Evolutionary conservation across 2,329 filamentous ascomycete genomes (phyloP), one percentile per base, ranked within the genome.

Genomic region (Knoxdaviesia capensis): DNA sequence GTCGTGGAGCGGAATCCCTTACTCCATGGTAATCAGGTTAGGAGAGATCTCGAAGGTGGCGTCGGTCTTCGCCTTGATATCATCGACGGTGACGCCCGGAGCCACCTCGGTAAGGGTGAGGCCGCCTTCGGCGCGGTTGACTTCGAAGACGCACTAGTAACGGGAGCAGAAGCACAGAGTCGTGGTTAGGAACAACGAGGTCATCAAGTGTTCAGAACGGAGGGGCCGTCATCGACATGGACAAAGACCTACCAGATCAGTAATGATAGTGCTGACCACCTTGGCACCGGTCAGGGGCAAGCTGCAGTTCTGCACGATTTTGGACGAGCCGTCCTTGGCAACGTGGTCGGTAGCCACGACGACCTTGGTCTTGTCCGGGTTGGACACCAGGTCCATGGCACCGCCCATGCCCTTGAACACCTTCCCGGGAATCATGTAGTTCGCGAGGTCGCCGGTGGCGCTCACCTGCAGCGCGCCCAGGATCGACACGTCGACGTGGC

Each of bases 401-500:
- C 77, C 77, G 46, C 84, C 84, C 77, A 92, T 90, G 11, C 84
- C 84, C 66, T 90, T 90, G 60, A 86, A 76, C 7, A 84, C 74
- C 59, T 88, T 90, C 29, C 84, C 84, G 0, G 84, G 84, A 47
- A 92, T 80, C 79, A 90, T 90, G 66, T 84, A 92, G 60, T 90
- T 90, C 38, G 84, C 84, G 42, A 92, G 60, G 54, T 92, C 84
- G 30, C 84, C 84, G 3, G 71, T 66, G 0, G 81, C 81, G 48
- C 74, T 79, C 28, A 90, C 83, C 61, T 92, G 81, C 49, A 88
- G 73, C 2, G 83, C 79, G 4, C 84, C 84, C 0, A 92, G 69
- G 52, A 92, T 85, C 0, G 80, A 85, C 5, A 92, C 77, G 53
- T 92, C 78, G 36, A 92, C 77, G 52, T 86, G 81, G 0, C 84